Conservation (phyloP, 192 early-diverging fungal genomes). For the Mortierella hygrophila region DNA sequence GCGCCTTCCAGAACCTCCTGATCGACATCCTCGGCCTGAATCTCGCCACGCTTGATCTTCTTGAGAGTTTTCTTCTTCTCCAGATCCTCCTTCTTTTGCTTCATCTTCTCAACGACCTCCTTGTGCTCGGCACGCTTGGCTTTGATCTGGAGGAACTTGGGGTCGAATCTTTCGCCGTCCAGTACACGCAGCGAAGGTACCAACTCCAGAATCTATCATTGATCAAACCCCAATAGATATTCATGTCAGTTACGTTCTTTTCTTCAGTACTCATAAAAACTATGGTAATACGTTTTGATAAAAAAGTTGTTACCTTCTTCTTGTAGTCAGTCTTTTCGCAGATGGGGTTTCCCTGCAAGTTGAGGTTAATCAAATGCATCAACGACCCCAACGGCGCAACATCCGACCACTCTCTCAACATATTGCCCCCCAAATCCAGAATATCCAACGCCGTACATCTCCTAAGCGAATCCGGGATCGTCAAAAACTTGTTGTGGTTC, state of each 20-base stretch:
- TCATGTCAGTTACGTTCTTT: background rate
- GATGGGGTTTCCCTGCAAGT: slow-evolving; percentile 78
- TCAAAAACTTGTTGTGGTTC: slow-evolving; percentile 79
- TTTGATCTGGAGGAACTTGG: slow-evolving; percentile 74
- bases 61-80: slow-evolving; percentile 58
- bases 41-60: slow-evolving; percentile 48
- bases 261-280: background rate
- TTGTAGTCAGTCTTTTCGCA: slow-evolving; percentile 64
- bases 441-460: slow-evolving; percentile 70
- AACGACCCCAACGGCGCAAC: slow-evolving; percentile 67
- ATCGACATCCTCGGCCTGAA: slow-evolving; percentile 30
- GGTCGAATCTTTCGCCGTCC: slow-evolving; percentile 83
- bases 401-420: slow-evolving; percentile 71
- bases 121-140: slow-evolving; percentile 71
- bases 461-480: slow-evolving; percentile 69
- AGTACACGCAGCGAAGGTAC: slow-evolving; percentile 76
- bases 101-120: slow-evolving; percentile 58
- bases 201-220: slow-evolving; percentile 61
- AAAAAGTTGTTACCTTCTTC: slow-evolving; percentile 59
- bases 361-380: slow-evolving; percentile 72
- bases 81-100: slow-evolving; percentile 63
- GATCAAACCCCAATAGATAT: background rate
- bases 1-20: slow-evolving; percentile 25
- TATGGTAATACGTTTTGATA: too few species aligned
- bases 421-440: slow-evolving; percentile 81